Evolutionary conservation across 75 land plant genomes (phyloP).

Genomic region (Sequoia sempervirens): DNA sequence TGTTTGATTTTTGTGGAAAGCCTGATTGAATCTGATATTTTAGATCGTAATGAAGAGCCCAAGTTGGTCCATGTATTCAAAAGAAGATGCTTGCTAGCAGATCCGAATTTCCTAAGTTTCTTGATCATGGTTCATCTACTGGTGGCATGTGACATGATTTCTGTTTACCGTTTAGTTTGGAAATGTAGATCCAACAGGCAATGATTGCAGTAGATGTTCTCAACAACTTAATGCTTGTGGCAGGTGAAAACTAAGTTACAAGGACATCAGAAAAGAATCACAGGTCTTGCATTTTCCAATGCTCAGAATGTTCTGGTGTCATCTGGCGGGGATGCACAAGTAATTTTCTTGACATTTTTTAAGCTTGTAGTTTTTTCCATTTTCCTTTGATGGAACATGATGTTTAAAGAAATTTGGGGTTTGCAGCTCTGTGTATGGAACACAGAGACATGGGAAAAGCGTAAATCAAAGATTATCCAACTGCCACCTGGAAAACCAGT

Average conservation of each 20-base stretch:
- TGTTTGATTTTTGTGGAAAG: constrained; percentile 32
- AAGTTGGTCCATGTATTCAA: background rate
- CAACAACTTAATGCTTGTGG: background rate
- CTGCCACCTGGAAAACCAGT: constrained; percentile 53
- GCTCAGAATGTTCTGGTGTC: constrained; percentile 16
- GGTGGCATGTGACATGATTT: background rate
- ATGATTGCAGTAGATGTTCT: background rate
- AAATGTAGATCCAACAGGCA: background rate
- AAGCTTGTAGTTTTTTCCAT: too few relatives aligned
- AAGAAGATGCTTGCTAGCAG: background rate
- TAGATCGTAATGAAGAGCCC: background rate
- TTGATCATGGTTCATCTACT: background rate
- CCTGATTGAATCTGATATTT: constrained; percentile 1
- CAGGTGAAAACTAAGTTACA: constrained; percentile 25
- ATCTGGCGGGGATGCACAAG: constrained; percentile 25
- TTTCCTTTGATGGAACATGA: background rate
- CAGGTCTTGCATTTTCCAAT: constrained; percentile 22
- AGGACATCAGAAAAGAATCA: constrained; percentile 23
- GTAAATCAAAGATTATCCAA: constrained; percentile 43
- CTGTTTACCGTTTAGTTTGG: background rate
- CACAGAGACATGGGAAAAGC: constrained; percentile 78
- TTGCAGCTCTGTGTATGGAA: constrained; percentile 73
- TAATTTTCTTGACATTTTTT: background rate
- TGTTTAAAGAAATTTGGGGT: background rate
- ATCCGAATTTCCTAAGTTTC: background rate